Evolutionary conservation across 2,329 filamentous ascomycete genomes (phyloP).

Genomic region (Epichloe bromicola): DNA sequence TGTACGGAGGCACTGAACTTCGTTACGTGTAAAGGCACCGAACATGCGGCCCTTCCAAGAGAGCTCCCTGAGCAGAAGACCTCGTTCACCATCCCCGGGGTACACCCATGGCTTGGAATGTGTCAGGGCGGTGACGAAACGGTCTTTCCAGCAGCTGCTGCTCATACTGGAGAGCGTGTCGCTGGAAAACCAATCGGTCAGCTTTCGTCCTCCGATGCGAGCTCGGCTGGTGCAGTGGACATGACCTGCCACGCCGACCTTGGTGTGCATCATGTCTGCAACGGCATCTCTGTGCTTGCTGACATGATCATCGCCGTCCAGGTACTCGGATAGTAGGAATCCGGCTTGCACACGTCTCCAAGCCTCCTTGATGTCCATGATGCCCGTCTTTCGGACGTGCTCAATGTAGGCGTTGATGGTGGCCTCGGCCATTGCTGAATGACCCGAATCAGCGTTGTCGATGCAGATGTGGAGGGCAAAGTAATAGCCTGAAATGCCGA

Average conservation of each 20-base stretch:
- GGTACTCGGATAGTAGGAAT: conserved; percentile 7
- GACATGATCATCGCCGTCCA: neutral
- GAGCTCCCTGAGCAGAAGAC: conserved; percentile 28
- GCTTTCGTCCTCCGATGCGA: conserved; percentile 3
- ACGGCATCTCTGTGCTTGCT: neutral
- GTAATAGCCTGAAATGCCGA: conserved; percentile 31
- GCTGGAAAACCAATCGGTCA: conserved; percentile 1
- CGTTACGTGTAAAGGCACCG: conserved; percentile 31
- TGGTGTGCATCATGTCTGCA: conserved; percentile 4
- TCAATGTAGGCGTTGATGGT: conserved; percentile 26
- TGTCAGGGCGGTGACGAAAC: conserved; percentile 5
- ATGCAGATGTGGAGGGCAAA: conserved; percentile 38
- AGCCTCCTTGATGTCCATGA: conserved; percentile 1
- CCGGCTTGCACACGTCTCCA: conserved; percentile 8
- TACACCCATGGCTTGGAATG: conserved; percentile 22
- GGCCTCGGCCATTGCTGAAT: conserved; percentile 32
- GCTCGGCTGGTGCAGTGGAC: conserved; percentile 5
- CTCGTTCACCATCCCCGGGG: conserved; percentile 25
- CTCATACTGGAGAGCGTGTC: neutral
- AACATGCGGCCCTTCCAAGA: conserved; percentile 36
- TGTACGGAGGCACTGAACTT: conserved; percentile 12
- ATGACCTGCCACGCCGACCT: conserved; percentile 3
- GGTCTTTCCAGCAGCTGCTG: conserved; percentile 2
- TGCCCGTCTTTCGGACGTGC: conserved; percentile 10
- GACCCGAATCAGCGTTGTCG: conserved; percentile 35